phyloP scores from a whole-genome alignment of 202 grass and related monocot genomes.

The Digitaria exilis region DNA sequence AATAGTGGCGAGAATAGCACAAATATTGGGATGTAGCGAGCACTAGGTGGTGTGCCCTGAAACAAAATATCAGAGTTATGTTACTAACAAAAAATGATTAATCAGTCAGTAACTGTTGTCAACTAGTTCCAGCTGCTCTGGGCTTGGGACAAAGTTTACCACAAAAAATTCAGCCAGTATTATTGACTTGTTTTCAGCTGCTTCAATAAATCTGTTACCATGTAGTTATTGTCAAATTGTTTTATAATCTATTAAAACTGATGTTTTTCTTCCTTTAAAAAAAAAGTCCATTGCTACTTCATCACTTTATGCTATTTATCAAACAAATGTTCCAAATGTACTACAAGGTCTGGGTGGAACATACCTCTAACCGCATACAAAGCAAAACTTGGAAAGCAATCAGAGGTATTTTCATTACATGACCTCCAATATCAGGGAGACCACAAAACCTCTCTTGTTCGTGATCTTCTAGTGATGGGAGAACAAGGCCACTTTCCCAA shows the following conservation, averaged over 20 bases:
- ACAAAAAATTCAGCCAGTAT: neutral
- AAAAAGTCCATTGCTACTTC: neutral
- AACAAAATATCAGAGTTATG: slow-evolving; percentile 39
- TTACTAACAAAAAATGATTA: slow-evolving; percentile 18
- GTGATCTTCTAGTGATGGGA: slow-evolving; percentile 79
- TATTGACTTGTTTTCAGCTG: neutral
- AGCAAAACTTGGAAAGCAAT: slow-evolving; percentile 87
- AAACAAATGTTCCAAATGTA: neutral
- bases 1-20: slow-evolving; percentile 86
- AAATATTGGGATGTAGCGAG: slow-evolving; percentile 77
- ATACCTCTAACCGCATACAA: slow-evolving; percentile 95
- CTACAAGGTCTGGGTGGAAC: slow-evolving; percentile 26
- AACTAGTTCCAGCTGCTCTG: slow-evolving; percentile 4
- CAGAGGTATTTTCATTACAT: slow-evolving; percentile 94
- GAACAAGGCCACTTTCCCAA: slow-evolving; percentile 78
- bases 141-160: neutral
- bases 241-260: slow-evolving; percentile 8
- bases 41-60: slow-evolving; percentile 84
- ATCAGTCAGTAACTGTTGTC: slow-evolving; percentile 2
- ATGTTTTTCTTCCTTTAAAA: neutral
- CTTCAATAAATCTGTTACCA: neutral
- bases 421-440: slow-evolving; percentile 85
- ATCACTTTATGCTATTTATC: neutral
- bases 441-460: slow-evolving; percentile 76
- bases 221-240: neutral